Conservation (phyloP, 1,139 yeast genomes). For the Blastobotrys arbuscula region DNA sequence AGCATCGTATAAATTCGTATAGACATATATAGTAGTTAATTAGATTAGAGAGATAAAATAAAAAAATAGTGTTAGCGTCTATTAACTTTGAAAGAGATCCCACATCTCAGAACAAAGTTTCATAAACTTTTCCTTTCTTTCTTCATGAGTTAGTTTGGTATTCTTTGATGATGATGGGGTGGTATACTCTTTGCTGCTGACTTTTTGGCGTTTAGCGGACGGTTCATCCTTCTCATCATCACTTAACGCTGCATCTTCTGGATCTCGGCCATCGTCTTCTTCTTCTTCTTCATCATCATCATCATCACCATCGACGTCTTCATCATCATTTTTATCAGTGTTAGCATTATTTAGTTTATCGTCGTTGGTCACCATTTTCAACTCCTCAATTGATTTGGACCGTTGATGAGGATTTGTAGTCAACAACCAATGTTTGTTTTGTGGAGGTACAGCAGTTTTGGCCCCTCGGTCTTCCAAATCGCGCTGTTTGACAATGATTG, state of each 20-base stretch:
- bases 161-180: slow-evolving; percentile 1
- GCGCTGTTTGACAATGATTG: slow-evolving; percentile 4
- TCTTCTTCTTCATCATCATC: slow-evolving; percentile 22
- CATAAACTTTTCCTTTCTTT: slow-evolving; percentile 25
- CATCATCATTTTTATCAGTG: not conserved
- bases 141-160: slow-evolving; percentile 8
- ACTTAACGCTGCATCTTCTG: slow-evolving; percentile 30
- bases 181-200: not conserved
- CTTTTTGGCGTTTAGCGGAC: slow-evolving; percentile 6
- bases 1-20: not conserved
- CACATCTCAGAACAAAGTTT: slow-evolving; percentile 31
- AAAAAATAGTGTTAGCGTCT: not conserved
- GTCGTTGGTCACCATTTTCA: slow-evolving; percentile 2
- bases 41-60: not conserved
- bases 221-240: slow-evolving; percentile 20
- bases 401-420: slow-evolving; percentile 7
- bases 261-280: slow-evolving; percentile 25
- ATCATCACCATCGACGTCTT: no score
- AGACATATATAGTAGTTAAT: not conserved
- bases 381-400: slow-evolving; percentile 5
- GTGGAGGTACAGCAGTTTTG: slow-evolving; percentile 9
- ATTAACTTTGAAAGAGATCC: slow-evolving; percentile 26
- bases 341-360: no score
- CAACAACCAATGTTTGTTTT: slow-evolving; percentile 1
- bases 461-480: slow-evolving; percentile 9